Conservation (phyloP, 1,284 basidiomycete genomes). For the Sutorius eximius region DNA sequence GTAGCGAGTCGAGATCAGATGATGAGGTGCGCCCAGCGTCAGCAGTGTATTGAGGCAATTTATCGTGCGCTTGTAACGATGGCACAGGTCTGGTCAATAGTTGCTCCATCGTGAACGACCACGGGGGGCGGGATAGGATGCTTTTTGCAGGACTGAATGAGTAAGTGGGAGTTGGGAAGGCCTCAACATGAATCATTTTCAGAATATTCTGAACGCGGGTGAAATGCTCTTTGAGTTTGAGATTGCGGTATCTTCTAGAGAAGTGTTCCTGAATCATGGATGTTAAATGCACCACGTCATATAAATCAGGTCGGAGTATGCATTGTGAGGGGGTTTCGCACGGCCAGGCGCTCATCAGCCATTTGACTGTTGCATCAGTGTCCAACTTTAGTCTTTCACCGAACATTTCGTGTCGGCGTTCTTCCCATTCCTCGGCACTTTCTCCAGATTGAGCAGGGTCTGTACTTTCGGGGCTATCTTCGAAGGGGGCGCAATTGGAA, state of each 20-base stretch:
- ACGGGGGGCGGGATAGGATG: background rate
- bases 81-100: slow-evolving; percentile 13
- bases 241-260: too few relatives aligned
- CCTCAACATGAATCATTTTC: too few relatives aligned
- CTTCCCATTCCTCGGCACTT: background rate
- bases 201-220: too few relatives aligned
- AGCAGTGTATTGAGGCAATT: too few relatives aligned
- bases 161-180: background rate
- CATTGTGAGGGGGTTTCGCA: slow-evolving; percentile 7
- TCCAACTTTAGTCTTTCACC: slow-evolving; percentile 8
- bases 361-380: background rate
- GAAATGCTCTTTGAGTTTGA: background rate
- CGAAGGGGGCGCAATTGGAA: slow-evolving; percentile 7
- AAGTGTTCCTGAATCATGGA: background rate
- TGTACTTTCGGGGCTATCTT: slow-evolving; percentile 17
- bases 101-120: slow-evolving; percentile 2
- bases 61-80: background rate
- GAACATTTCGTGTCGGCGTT: slow-evolving; percentile 11
- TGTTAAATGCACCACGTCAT: slow-evolving; percentile 7
- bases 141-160: slow-evolving; percentile 11
- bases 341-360: slow-evolving; percentile 20
- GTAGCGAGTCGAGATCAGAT: background rate
- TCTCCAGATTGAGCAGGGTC: slow-evolving; percentile 7
- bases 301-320: slow-evolving; percentile 5
- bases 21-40: background rate